Conservation (phyloP, 106 monocot genomes). For the Dendrobium officinale region DNA sequence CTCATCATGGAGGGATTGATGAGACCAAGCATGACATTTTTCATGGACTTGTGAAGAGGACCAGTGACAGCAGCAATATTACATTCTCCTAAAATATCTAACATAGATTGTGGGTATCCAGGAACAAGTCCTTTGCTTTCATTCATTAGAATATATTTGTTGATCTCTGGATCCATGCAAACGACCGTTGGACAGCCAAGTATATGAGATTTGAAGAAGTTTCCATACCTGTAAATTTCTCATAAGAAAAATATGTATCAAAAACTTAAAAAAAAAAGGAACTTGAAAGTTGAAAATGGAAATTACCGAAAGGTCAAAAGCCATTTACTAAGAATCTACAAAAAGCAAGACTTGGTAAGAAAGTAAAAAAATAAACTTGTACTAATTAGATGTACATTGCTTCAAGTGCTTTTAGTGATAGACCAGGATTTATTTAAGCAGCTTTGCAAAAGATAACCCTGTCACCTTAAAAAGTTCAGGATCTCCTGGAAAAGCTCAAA, state of each 20-base stretch:
- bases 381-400: no score
- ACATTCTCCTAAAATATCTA: constrained; percentile 65
- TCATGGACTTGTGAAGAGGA: constrained; percentile 69
- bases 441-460: no score
- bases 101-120: constrained; percentile 94
- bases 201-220: constrained; percentile 82
- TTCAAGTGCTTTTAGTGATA: no score
- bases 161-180: constrained; percentile 89
- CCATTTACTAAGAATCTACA: neutral
- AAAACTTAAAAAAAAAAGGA: neutral
- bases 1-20: constrained; percentile 63
- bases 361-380: no score
- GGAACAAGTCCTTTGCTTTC: constrained; percentile 84
- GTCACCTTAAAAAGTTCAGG: neutral
- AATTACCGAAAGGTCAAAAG: neutral
- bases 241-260: neutral
- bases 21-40: constrained; percentile 58
- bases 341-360: neutral
- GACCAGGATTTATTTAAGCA: no score
- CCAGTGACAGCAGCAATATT: constrained; percentile 93
- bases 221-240: constrained; percentile 56
- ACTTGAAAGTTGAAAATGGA: neutral
- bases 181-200: constrained; percentile 89
- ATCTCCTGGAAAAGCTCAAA: neutral
- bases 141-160: constrained; percentile 76